Evolutionary conservation across 2,329 filamentous ascomycete species (phyloP), one percentile per base, ranked within the genome.

Genomic region (Pyrenochaeta sp.): DNA sequence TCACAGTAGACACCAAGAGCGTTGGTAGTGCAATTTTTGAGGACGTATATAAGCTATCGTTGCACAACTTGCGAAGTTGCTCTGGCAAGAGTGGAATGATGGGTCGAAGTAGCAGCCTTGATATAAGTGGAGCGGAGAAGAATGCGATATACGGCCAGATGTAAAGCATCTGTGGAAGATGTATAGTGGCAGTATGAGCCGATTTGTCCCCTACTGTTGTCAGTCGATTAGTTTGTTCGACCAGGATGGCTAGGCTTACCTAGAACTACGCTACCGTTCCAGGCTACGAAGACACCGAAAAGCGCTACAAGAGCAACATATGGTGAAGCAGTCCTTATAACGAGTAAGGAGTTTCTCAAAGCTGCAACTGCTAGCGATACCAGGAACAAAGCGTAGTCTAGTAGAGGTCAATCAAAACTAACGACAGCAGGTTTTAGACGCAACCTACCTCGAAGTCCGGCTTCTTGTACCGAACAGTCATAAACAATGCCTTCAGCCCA

Each of bases 151-250:
- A 91, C 0, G 93, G 90, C 91, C 93, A 97, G 65, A 98, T 89
- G 72, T 99, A 99, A 19, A 98, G 88, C 86, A 99, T 91, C 78
- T 99, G 95, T 0, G 94, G 86, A 5, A 95, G 80, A 72, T 99
- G 94, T 12, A 98, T 81, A 0, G 93, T 95, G 0, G 93, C 93
- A 32, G 95, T 84, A 72, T 99, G 95, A 72, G 97, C 97, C 27
- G 91, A 90, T 79, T 97, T 98, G 78, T 99, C 95, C 37, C 93
- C 91, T 92, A 54, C 3, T 24, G 24, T 10, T 1, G 39, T 75
- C 19, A 75, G 61, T 19, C 12, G 28, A 6, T 28, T 9, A 27
- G n/a, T 34, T 13, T 19, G 9, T 9, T 25, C 9, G 15, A 6
- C 12, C 15, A 19, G 12, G 36, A 30, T 10, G 10, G 24, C 4